Conservation (phyloP, 805 yeast genomes). For the Monosporozyma siamensis region DNA sequence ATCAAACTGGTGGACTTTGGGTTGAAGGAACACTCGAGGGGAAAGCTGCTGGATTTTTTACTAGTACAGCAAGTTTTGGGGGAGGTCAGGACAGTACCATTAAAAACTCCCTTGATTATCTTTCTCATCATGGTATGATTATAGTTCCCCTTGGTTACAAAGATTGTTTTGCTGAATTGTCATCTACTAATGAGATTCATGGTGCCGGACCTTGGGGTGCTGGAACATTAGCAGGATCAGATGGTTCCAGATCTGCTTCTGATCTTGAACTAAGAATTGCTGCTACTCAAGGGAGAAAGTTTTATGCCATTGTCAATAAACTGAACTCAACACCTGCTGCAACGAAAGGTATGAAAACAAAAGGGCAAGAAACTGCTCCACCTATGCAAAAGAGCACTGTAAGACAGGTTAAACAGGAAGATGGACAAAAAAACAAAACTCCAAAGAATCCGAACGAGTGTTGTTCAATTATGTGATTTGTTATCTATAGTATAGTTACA, state of each 20-base stretch:
- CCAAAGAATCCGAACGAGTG: too few species aligned
- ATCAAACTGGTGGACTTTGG: constrained; percentile 70
- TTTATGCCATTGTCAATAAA: constrained; percentile 39
- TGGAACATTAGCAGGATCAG: constrained; percentile 65
- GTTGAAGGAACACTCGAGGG: constrained; percentile 59
- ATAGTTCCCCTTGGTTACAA: constrained; percentile 72
- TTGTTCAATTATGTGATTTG: too few species aligned
- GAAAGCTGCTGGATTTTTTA: constrained; percentile 65
- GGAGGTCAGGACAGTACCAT: constrained; percentile 76
- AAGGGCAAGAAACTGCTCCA: background rate
- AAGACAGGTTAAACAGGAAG: too few species aligned
- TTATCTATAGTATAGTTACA: too few species aligned
- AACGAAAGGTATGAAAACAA: background rate
- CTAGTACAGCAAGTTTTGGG: constrained; percentile 62
- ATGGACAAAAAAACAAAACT: too few species aligned
- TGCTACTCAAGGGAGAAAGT: constrained; percentile 54
- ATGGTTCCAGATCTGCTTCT: constrained; percentile 64
- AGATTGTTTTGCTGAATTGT: constrained; percentile 43
- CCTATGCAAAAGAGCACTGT: background rate
- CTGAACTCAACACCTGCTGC: constrained; percentile 10
- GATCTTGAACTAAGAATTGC: constrained; percentile 59
- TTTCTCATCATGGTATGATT: constrained; percentile 69
- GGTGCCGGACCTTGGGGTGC: constrained; percentile 89
- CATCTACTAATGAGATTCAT: constrained; percentile 56
- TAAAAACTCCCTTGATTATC: constrained; percentile 45